These are phyloP conservation scores for Clonostachys rosea DNA, from an alignment of 2,329 filamentous ascomycete species.

Conservation along the genomic window DNA sequence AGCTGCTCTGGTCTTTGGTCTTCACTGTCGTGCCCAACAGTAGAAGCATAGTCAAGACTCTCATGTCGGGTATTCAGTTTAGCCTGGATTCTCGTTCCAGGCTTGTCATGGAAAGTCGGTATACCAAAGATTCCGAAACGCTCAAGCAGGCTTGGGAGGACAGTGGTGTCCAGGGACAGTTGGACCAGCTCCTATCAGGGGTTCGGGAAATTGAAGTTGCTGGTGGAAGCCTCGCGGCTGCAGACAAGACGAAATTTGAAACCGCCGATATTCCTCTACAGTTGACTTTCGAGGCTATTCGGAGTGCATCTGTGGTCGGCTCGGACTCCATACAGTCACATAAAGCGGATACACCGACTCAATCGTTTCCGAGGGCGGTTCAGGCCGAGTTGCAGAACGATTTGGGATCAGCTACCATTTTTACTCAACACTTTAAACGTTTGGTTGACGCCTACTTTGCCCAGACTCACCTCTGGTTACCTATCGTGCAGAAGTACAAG, in stretches of 20 bases:
- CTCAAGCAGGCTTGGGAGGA: not conserved
- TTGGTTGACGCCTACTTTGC: not conserved
- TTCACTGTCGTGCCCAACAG: not conserved
- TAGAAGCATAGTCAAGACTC: not conserved
- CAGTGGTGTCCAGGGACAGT: not conserved
- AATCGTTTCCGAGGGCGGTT: too few species aligned
- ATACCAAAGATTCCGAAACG: not conserved
- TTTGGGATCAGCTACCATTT: not conserved
- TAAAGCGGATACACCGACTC: not conserved
- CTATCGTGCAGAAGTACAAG: not conserved
- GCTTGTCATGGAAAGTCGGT: not conserved
- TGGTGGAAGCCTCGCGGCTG: too few species aligned
- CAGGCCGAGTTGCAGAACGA: too few species aligned
- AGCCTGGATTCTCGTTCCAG: not conserved
- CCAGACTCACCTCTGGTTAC: constrained; percentile 1
- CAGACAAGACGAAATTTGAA: not conserved
- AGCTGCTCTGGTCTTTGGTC: not conserved
- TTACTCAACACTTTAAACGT: not conserved
- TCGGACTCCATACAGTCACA: not conserved
- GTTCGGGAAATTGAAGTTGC: not conserved
- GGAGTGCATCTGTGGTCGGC: not conserved
- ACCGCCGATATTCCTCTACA: not conserved
- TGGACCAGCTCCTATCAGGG: not conserved
- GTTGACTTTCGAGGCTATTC: not conserved
- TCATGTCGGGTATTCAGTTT: not conserved